Percentiles rank a stretch among this genome's conserved stretches.
Evolutionary conservation across 1,284 basidiomycete genomes (phyloP).

Genomic region (Naganishia sp.): DNA sequence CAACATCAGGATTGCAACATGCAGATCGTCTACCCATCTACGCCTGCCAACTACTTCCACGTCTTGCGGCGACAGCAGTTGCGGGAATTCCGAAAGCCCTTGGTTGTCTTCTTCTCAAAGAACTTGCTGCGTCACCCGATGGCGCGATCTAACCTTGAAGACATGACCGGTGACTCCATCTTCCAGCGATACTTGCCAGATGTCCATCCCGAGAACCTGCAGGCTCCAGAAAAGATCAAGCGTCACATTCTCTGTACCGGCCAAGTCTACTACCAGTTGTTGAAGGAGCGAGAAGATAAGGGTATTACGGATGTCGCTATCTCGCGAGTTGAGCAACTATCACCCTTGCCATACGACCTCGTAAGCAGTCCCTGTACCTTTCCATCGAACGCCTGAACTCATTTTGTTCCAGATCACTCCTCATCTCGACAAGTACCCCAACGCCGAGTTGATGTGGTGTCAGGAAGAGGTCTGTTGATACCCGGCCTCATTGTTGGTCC

Average conservation of each 20-base stretch:
- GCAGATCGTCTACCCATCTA: constrained; percentile 97
- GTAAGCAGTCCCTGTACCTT: constrained; percentile 55
- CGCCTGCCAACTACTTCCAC: constrained; percentile 93
- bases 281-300: constrained; percentile 84
- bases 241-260: constrained; percentile 88
- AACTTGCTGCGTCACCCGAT: constrained; percentile 88
- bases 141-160: constrained; percentile 80
- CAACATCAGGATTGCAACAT: constrained; percentile 99
- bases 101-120: constrained; percentile 97
- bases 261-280: constrained; percentile 88
- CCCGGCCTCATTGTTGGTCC: not conserved
- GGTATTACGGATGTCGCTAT: constrained; percentile 92
- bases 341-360: constrained; percentile 93
- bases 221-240: constrained; percentile 79
- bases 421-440: constrained; percentile 92
- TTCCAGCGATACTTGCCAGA: constrained; percentile 96
- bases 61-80: constrained; percentile 92
- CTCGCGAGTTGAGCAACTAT: constrained; percentile 89
- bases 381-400: not conserved
- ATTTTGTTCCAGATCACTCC: constrained; percentile 64
- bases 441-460: constrained; percentile 87
- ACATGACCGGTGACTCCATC: constrained; percentile 83
- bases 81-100: constrained; percentile 94
- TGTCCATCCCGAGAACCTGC: constrained; percentile 69
- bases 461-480: constrained; percentile 61